Evolutionary conservation across 805 yeast species (phyloP), one percentile per base, ranked within the genome.

Genomic region (Candida sanyiensis): DNA sequence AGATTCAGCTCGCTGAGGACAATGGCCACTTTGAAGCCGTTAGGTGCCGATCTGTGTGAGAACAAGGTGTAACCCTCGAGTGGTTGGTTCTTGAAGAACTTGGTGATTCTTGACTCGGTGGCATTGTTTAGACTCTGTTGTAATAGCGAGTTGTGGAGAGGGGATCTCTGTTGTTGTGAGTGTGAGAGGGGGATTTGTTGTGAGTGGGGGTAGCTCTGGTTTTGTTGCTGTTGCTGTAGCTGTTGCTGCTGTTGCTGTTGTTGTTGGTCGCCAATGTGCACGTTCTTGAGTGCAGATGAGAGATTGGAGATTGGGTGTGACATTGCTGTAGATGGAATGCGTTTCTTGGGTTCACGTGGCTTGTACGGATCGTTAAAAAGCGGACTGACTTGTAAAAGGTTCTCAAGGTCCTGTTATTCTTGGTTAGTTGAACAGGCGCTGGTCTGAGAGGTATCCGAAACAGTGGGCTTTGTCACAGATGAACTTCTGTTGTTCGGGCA

Each of bases 1-100:
- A 82, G 72, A 41, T 83, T 83, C 50, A 90, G 72, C 61, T 90
- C 97, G 42, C 87, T 76, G 43, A 93, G 67, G 22, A 87, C 81
- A 32, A 89, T 87, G 20, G 97, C 96, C 12, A 90, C 95, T 62
- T 93, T 90, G 70, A 86, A 89, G 2, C 97, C 97, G 61, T 89
- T 89, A 20, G 97, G 97, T 1, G 96, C 96, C 4, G 90, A 81
- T 49, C 94, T 81, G 77, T 62, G 95, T 53, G 75, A 84, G 47
- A 75, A 87, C 33, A 89, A 67, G 2, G 96, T 86, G 59, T 75
- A 85, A 2, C 97, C 97, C 47, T 80, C 83, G 15, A 72, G 61
- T 9, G 96, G 95, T 49, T 80, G 83, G 53, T 80, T 79, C 47
- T 73, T 76, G 56, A 86, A 82, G 58, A 85, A 87, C 45, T 73